Conservation (phyloP, 2,329 filamentous ascomycete species). For the Byssochlamys sp. region DNA sequence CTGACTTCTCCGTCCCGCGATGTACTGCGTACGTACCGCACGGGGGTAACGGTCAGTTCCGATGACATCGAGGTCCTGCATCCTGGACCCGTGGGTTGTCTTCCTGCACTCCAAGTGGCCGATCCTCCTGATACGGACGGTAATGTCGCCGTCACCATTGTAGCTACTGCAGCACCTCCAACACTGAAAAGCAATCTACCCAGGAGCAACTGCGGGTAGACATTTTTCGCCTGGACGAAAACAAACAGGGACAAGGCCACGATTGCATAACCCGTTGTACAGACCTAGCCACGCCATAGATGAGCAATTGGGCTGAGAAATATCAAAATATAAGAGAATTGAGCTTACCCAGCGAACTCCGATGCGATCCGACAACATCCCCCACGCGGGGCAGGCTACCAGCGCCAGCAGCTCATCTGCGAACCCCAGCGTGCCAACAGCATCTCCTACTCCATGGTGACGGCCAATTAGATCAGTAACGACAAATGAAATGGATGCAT, state of each 20-base stretch:
- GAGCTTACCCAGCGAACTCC: slow-evolving; percentile 38
- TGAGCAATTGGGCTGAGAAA: neutral
- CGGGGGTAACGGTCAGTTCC: slow-evolving; percentile 51
- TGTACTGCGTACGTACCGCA: slow-evolving; percentile 26
- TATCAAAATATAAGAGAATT: neutral
- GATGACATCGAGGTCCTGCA: slow-evolving; percentile 47
- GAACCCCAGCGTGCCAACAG: slow-evolving; percentile 47
- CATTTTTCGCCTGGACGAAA: slow-evolving; percentile 75
- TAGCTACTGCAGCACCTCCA: slow-evolving; percentile 85
- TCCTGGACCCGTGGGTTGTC: slow-evolving; percentile 13
- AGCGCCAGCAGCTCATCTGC: slow-evolving; percentile 42
- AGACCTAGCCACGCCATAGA: slow-evolving; percentile 25
- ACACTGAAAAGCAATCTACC: slow-evolving; percentile 80
- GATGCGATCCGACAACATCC: slow-evolving; percentile 40
- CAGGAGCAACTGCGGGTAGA: slow-evolving; percentile 80
- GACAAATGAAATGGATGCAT: slow-evolving; percentile 55
- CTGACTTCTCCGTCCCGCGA: slow-evolving; percentile 3
- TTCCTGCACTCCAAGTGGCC: slow-evolving; percentile 1
- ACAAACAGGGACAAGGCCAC: slow-evolving; percentile 67
- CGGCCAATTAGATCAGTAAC: slow-evolving; percentile 54
- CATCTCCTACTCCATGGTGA: slow-evolving; percentile 47
- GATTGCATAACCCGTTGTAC: slow-evolving; percentile 68
- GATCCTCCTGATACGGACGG: slow-evolving; percentile 53
- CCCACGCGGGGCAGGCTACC: slow-evolving; percentile 41
- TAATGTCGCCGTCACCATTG: slow-evolving; percentile 94